Evolutionary conservation across 345 rosid species (phyloP), one percentile per base, ranked within the genome.

Genomic region (Trapa bicornis): DNA sequence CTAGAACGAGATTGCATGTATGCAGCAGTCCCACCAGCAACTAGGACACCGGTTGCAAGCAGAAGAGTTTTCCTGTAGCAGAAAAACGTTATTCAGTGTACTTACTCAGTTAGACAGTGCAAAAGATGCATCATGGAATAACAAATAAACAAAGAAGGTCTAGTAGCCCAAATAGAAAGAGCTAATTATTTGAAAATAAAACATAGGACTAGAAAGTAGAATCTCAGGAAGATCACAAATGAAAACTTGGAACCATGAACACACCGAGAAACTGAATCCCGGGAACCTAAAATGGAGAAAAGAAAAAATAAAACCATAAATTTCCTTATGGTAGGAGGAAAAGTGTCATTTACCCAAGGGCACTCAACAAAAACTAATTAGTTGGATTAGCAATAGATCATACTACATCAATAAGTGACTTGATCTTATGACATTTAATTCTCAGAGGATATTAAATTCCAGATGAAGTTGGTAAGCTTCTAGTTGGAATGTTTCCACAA

Each of bases 21-120:
- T 39, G 84, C 87, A 69, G 96, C 87, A 53, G 97, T 81, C 68
- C 97, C 96, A 71, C 96, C 96, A 65, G 91, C 96, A 67, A 83
- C 91, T 61, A 89, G 73, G 61, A 91, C 73, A 68, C 99, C 92
- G 54, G 93, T 76, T 47, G 96, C 91, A 77, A 91, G 83, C 72
- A 94, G 76, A 65, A 91, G 80, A 64, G 81, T 67, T 81, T 89
- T 95, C 84, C 99, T 95, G 83, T 32, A 65, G 65, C 71, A 75
- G 68, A 16, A 74, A 38, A 39, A n/a, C 29, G 65, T 16, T 57
- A 45, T 41, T 42, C 42, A 66, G 50, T 11, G 13, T 65, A 33
- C 10, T 50, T 53, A 52, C 56, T 53, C 47, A 33, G 12, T 12
- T 38, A 7, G 37, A 29, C 43, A 63, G 10, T 16, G 32, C 43